Evolutionary conservation across 495 filamentous ascomycete species (phyloP).

Genomic region (Glonium stellatum): DNA sequence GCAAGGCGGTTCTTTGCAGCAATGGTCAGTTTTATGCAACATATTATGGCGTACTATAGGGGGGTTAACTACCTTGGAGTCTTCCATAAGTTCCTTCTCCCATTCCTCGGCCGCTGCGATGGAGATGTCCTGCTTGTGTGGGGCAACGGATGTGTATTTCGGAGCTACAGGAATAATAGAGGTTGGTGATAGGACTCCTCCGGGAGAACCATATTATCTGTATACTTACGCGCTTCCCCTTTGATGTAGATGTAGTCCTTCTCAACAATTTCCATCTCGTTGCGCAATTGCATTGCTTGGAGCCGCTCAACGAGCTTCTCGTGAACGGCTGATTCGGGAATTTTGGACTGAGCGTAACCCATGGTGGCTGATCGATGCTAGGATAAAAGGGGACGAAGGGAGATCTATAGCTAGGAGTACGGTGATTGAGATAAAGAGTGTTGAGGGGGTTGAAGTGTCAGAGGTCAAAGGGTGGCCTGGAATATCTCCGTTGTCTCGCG

Average conservation of each 20-base stretch:
- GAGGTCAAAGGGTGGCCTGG: too few relatives aligned
- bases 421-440: too few relatives aligned
- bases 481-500: not conserved
- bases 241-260: slow-evolving; percentile 47
- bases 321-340: slow-evolving; percentile 25
- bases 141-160: slow-evolving; percentile 1
- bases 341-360: slow-evolving; percentile 45
- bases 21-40: not conserved
- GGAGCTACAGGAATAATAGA: not conserved
- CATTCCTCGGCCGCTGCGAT: slow-evolving; percentile 45
- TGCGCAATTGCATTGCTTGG: slow-evolving; percentile 33
- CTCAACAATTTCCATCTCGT: slow-evolving; percentile 25
- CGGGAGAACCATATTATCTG: not conserved
- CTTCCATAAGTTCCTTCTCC: slow-evolving; percentile 54
- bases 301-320: slow-evolving; percentile 44
- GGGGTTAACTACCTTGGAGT: slow-evolving; percentile 49
- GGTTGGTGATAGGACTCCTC: not conserved
- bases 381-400: not conserved
- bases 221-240: slow-evolving; percentile 9
- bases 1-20: slow-evolving; percentile 53
- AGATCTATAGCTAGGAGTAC: not conserved
- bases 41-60: not conserved
- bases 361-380: slow-evolving; percentile 29
- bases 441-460: too few relatives aligned
- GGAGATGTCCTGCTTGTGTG: slow-evolving; percentile 36